A percentile compares a stretch with the other conserved stretches of the same genome.
phyloP scores from a whole-genome alignment of 106 monocot genomes.

The Triglochin maritima region DNA sequence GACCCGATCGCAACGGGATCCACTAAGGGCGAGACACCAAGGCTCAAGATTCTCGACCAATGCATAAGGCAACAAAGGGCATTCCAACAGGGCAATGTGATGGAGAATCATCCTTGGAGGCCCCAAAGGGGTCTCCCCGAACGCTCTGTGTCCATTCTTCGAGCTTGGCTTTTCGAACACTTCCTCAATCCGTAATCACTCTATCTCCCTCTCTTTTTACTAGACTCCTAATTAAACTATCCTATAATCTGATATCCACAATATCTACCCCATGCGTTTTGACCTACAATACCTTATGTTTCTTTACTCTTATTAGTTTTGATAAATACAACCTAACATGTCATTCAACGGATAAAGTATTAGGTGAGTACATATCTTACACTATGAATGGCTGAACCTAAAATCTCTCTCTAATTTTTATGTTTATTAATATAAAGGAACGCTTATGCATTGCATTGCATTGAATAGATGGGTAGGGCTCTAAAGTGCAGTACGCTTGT shows the following conservation, averaged over 20 bases:
- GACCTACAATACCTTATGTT: neutral
- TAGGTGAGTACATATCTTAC: no score
- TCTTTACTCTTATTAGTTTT: neutral
- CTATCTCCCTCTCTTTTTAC: neutral
- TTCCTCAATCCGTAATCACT: slow-evolving; percentile 72
- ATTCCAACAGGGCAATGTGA: slow-evolving; percentile 38
- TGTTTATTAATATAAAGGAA: no score
- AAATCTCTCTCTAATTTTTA: no score
- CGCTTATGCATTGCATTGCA: no score
- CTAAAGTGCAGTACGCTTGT: no score
- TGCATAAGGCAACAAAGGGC: slow-evolving; percentile 62
- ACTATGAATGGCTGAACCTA: no score
- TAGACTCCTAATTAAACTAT: no score
- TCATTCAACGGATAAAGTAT: no score
- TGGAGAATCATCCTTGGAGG: slow-evolving; percentile 70
- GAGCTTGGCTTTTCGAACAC: slow-evolving; percentile 94
- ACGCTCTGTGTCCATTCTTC: slow-evolving; percentile 53
- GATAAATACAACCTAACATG: neutral
- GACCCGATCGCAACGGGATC: slow-evolving; percentile 31
- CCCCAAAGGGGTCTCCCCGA: slow-evolving; percentile 89
- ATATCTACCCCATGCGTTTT: no score
- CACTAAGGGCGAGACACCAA: slow-evolving; percentile 71
- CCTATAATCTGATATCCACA: no score
- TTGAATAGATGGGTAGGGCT: no score
- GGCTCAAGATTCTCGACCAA: slow-evolving; percentile 73